Evolutionary conservation across 1,284 basidiomycete genomes (phyloP).

Genomic region (Peniophora sp.): DNA sequence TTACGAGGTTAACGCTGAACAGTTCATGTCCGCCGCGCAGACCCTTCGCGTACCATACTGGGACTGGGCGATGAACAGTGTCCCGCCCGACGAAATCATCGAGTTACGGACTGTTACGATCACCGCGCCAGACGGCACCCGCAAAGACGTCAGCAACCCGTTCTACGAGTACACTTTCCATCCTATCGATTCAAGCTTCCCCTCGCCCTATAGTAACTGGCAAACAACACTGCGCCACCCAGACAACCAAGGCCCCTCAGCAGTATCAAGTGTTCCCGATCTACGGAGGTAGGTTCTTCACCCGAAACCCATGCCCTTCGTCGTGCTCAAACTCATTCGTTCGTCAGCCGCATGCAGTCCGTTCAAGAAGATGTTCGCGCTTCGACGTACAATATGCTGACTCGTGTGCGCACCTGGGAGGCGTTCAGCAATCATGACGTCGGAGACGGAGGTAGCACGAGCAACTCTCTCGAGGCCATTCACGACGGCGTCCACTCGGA

Average conservation of each 20-base stretch:
- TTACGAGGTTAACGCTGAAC: slow-evolving; percentile 25
- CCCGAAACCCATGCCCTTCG: not conserved
- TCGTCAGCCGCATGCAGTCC: slow-evolving; percentile 9
- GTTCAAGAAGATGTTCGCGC: slow-evolving; percentile 18
- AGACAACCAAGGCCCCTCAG: slow-evolving; percentile 15
- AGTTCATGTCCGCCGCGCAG: slow-evolving; percentile 30
- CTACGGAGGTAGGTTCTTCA: slow-evolving; percentile 21
- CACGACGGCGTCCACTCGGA: slow-evolving; percentile 38
- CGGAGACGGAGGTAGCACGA: slow-evolving; percentile 25
- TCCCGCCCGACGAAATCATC: slow-evolving; percentile 37
- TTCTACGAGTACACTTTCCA: slow-evolving; percentile 36
- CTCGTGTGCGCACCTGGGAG: slow-evolving; percentile 29
- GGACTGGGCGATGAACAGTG: slow-evolving; percentile 40
- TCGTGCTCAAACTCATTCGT: not conserved
- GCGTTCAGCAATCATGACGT: slow-evolving; percentile 38
- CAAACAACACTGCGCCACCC: slow-evolving; percentile 35
- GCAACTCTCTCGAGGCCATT: slow-evolving; percentile 42
- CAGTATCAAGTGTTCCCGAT: slow-evolving; percentile 22
- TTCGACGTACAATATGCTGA: slow-evolving; percentile 32
- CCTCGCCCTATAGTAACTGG: slow-evolving; percentile 27
- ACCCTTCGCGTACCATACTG: slow-evolving; percentile 39
- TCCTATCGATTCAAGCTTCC: slow-evolving; percentile 30
- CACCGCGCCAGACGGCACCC: slow-evolving; percentile 26
- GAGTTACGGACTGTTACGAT: slow-evolving; percentile 28
- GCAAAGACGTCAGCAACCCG: slow-evolving; percentile 30